These are phyloP conservation scores for Aspergillus latus DNA, from an alignment of 2,329 filamentous ascomycete species.

Conservation along the genomic window DNA sequence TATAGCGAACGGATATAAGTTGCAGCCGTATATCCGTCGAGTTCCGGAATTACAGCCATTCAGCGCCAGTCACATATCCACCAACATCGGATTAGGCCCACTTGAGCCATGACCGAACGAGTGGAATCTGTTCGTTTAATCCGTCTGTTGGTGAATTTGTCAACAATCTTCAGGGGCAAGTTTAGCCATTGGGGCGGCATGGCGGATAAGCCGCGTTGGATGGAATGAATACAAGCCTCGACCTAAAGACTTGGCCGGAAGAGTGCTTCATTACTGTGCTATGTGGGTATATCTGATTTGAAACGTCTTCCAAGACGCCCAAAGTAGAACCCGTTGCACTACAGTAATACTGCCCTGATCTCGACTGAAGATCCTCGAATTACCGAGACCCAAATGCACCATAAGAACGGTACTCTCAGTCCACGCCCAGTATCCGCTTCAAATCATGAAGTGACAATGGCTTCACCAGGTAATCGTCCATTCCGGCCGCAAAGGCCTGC, in stretches of 20 bases:
- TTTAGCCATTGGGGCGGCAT: not conserved
- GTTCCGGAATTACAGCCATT: no score
- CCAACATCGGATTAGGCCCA: not conserved
- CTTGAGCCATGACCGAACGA: not conserved
- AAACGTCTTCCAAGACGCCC: no score
- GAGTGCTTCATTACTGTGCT: no score
- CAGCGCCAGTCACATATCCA: not conserved
- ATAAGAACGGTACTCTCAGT: constrained; percentile 13
- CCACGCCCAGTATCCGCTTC: constrained; percentile 31
- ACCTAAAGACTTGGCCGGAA: no score
- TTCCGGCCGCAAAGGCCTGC: constrained; percentile 30
- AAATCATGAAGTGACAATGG: constrained; percentile 33
- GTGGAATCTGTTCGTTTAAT: not conserved
- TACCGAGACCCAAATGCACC: not conserved
- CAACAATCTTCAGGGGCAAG: not conserved
- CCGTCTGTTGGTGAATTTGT: not conserved
- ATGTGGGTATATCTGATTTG: no score
- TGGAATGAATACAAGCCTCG: no score
- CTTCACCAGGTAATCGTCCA: constrained; percentile 35
- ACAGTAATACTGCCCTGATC: no score
- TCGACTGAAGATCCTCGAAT: no score
- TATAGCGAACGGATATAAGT: not conserved
- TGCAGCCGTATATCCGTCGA: not conserved
- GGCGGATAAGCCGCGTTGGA: not conserved
- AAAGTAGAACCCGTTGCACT: no score